Percentiles rank a stretch among this genome's conserved stretches.
Evolutionary conservation across 108 stramenopile genomes (phyloP).

Genomic region (Skeletonema tropicum): DNA sequence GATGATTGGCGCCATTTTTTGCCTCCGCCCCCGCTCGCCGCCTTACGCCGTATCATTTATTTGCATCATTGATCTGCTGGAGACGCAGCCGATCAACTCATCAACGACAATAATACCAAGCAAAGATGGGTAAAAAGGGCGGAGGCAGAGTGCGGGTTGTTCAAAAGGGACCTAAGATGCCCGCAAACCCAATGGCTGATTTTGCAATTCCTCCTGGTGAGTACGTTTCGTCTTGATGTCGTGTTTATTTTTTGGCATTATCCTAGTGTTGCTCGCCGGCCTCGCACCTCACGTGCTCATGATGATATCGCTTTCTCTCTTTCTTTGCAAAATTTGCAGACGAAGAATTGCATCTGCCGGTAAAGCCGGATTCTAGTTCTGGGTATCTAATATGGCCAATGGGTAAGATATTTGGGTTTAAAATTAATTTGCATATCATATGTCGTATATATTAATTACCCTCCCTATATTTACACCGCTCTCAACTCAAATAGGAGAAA

Average conservation of each 20-base stretch:
- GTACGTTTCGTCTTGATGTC: not conserved
- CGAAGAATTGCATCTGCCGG: slow-evolving; percentile 72
- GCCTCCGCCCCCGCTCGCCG: too few species aligned
- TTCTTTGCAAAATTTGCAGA: slow-evolving; percentile 17
- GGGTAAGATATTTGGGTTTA: slow-evolving; percentile 41
- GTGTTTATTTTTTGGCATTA: not conserved
- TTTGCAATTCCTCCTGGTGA: slow-evolving; percentile 50
- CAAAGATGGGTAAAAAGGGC: slow-evolving; percentile 69
- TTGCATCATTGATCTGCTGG: too few species aligned
- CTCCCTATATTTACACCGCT: too few species aligned
- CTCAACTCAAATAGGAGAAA: slow-evolving; percentile 47
- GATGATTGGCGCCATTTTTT: too few species aligned
- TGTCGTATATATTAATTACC: too few species aligned
- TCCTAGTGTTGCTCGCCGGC: too few species aligned
- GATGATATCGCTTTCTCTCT: not conserved
- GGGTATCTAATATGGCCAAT: slow-evolving; percentile 79
- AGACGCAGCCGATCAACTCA: not conserved
- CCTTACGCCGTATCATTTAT: too few species aligned
- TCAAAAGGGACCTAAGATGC: slow-evolving; percentile 69
- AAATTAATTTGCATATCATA: not conserved
- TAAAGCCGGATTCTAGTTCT: slow-evolving; percentile 66
- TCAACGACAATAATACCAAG: not conserved
- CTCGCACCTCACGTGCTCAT: not conserved
- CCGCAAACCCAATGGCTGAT: slow-evolving; percentile 63
- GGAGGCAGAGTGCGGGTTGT: slow-evolving; percentile 75